phyloP scores from a whole-genome alignment of 495 filamentous ascomycete species.

The Penicillium dipodomyicola region DNA sequence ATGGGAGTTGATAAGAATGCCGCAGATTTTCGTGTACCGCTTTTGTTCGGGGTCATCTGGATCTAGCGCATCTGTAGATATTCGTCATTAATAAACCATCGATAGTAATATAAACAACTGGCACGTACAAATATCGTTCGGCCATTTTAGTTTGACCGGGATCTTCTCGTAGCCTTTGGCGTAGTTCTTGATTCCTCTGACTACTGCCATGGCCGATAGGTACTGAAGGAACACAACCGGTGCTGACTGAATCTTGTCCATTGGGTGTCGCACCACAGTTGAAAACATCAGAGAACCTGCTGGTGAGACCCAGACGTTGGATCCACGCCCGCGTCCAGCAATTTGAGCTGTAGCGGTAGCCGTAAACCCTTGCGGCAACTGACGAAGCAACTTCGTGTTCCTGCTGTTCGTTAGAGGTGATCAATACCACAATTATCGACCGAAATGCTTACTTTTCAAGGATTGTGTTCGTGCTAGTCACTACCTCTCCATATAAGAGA shows the following conservation, averaged over 20 bases:
- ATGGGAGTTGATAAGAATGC: slow-evolving; percentile 87
- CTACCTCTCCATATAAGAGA: slow-evolving; percentile 84
- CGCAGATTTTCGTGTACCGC: slow-evolving; percentile 85
- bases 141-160: slow-evolving; percentile 92
- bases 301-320: slow-evolving; percentile 93
- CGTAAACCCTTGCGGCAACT: slow-evolving; percentile 78
- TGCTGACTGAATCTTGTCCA: slow-evolving; percentile 64
- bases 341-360: slow-evolving; percentile 90
- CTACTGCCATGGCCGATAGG: slow-evolving; percentile 83
- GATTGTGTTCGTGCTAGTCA: slow-evolving; percentile 94
- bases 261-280: slow-evolving; percentile 76
- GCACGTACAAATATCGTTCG: slow-evolving; percentile 79
- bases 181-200: slow-evolving; percentile 80
- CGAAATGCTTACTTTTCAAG: slow-evolving; percentile 69
- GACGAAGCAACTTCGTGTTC: slow-evolving; percentile 73
- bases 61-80: slow-evolving; percentile 63
- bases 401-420: slow-evolving; percentile 39
- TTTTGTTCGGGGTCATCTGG: slow-evolving; percentile 58
- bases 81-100: background rate
- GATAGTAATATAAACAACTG: background rate
- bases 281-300: slow-evolving; percentile 84
- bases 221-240: slow-evolving; percentile 96
- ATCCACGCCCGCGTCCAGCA: slow-evolving; percentile 85
- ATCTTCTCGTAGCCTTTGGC: slow-evolving; percentile 68
- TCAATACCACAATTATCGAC: background rate